Evolutionary conservation across 768 basidiomycete genomes (phyloP), one percentile per base, ranked within the genome.

Genomic region (Amanita polypyramis): DNA sequence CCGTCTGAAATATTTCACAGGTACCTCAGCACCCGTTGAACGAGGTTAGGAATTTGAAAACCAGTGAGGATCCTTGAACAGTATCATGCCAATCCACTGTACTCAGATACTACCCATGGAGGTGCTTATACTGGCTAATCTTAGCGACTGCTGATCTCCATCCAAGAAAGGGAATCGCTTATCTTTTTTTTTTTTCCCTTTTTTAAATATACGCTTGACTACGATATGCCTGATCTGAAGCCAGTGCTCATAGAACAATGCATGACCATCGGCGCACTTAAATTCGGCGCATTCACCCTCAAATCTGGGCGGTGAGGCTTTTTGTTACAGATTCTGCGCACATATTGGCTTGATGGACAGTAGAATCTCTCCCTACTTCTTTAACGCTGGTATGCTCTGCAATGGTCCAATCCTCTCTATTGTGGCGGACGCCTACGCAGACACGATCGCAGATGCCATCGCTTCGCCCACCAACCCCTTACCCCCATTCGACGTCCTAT

Each of bases 321-420:
- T 20, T 7, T 12, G n/a, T 15, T 34, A 15, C 45, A 43, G 43
- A 49, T 47, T 37, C 36, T 44, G 49, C 21, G 32, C 25, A 7
- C 25, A 4, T 43, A 37, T 30, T n/a, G 38, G 10, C 46, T 53
- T 32, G 53, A 48, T 43, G 44, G 64, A 38, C 2, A 15, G 15
- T 8, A 89, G 90, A 34, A 68, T 75, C 46, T 99, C 95, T 6
- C 96, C 95, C 1, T 98, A 98, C 68, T 99, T 97, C 65, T 93
- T 97, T 74, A 97, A 97, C 58, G 92, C 93, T 2, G 90, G 90
- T 9, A 75, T 91, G 17, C 73, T 99, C 54, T 87, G 80, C 61
- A 80, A 83, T 2, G 92, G 93, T 0, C 77, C 83, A 0, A 80
- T 95, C 33, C 78, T 98, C 40, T 66, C 82, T 29, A 72, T 81